Conservation (phyloP, 371 early-diverging fungal species). For the Gilbertella persicaria region DNA sequence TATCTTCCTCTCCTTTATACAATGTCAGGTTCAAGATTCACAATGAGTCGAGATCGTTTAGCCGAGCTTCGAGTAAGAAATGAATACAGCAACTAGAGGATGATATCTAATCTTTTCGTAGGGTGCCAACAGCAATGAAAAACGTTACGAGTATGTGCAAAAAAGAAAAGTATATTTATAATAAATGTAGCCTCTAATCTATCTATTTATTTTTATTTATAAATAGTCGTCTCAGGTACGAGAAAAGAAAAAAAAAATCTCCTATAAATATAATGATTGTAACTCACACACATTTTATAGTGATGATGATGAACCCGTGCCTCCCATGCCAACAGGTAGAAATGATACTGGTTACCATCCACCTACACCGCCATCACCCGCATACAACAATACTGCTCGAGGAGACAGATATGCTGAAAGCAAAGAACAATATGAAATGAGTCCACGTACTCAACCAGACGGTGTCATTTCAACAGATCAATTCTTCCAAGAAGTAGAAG, state of each 20-base stretch:
- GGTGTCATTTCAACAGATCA: constrained; percentile 44
- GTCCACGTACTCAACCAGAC: constrained; percentile 14
- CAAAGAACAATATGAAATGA: constrained; percentile 55
- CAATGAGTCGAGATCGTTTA: constrained; percentile 56
- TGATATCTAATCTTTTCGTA: constrained; percentile 7
- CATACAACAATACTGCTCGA: constrained; percentile 32
- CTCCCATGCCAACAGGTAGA: constrained; percentile 38
- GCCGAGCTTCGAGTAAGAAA: constrained; percentile 48
- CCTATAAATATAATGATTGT: not conserved
- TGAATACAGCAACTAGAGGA: not conserved
- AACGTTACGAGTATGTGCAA: constrained; percentile 46
- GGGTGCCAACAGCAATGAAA: constrained; percentile 37
- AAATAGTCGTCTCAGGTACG: constrained; percentile 45
- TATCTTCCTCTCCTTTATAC: constrained; percentile 11
- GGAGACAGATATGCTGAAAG: constrained; percentile 35
- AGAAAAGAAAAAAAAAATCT: not conserved
- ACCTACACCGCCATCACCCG: constrained; percentile 42
- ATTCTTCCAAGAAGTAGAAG: constrained; percentile 58
- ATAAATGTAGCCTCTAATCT: not conserved
- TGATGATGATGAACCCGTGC: constrained; percentile 44
- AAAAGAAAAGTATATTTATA: not conserved
- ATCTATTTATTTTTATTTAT: not conserved
- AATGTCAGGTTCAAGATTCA: constrained; percentile 49
- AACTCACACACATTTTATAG: constrained; percentile 9
- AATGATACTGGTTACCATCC: constrained; percentile 39